A percentile compares a stretch with the other conserved stretches of the same genome.
These are phyloP conservation scores for Raphanus sativus DNA, from an alignment of 345 rosid genomes.

Conservation along the genomic window DNA sequence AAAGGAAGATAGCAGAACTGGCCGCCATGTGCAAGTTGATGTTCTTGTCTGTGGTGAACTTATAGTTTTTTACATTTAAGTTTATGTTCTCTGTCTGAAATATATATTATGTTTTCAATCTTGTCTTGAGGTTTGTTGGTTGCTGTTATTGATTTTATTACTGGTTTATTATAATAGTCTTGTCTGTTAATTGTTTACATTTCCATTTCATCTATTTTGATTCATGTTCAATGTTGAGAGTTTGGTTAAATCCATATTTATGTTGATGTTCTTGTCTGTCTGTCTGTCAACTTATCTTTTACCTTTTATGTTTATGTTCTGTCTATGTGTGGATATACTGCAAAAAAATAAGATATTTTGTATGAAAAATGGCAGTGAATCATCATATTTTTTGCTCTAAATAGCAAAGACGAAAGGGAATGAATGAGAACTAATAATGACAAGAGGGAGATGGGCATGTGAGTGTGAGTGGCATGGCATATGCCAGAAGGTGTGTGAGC, in stretches of 20 bases:
- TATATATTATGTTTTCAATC: background rate
- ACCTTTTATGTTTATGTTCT: background rate
- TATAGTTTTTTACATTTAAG: background rate
- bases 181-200: background rate
- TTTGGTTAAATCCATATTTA: background rate
- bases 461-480: constrained; percentile 21
- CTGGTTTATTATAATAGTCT: background rate
- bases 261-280: background rate
- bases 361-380: background rate
- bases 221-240: background rate
- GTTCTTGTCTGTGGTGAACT: background rate
- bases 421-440: constrained; percentile 7
- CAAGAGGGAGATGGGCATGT: constrained; percentile 33
- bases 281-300: background rate
- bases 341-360: background rate
- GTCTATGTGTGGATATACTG: background rate
- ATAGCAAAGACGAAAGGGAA: constrained; percentile 16
- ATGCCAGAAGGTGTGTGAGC: constrained; percentile 38
- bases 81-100: background rate
- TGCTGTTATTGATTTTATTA: background rate
- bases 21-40: constrained; percentile 12
- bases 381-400: constrained; percentile 14
- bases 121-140: background rate
- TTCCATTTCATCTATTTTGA: background rate
- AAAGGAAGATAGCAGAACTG: background rate